Percentiles rank a stretch among this genome's conserved stretches.
These are phyloP conservation scores for Ceratocystis cacaofunesta DNA, from an alignment of 2,329 filamentous ascomycete species.

Conservation along the genomic window DNA sequence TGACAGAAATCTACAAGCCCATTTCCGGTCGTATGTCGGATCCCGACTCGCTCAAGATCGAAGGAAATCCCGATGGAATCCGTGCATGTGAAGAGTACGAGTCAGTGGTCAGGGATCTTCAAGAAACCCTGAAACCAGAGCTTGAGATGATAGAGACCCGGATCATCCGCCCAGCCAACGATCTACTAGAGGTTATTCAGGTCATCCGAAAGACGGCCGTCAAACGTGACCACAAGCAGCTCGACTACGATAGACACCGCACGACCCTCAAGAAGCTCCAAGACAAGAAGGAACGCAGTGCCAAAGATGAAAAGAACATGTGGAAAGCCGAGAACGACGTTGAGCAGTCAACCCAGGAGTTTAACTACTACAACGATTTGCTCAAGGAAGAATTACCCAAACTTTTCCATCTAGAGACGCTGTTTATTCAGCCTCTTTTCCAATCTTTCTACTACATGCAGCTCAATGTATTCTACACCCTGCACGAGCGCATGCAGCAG, in stretches of 20 bases:
- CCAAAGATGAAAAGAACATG: slow-evolving; percentile 94
- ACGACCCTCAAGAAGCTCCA: slow-evolving; percentile 79
- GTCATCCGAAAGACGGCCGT: slow-evolving; percentile 73
- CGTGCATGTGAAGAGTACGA: slow-evolving; percentile 94
- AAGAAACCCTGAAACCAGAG: slow-evolving; percentile 77
- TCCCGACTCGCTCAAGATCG: slow-evolving; percentile 63
- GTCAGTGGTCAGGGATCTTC: slow-evolving; percentile 70
- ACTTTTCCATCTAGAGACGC: slow-evolving; percentile 73
- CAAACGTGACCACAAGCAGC: slow-evolving; percentile 93
- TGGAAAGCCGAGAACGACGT: slow-evolving; percentile 91
- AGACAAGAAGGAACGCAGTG: slow-evolving; percentile 89
- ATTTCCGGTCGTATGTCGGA: slow-evolving; percentile 94
- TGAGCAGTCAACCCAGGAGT: slow-evolving; percentile 86
- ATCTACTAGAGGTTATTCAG: slow-evolving; percentile 89
- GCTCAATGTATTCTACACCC: slow-evolving; percentile 95
- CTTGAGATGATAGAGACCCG: slow-evolving; percentile 93
- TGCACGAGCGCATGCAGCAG: slow-evolving; percentile 94
- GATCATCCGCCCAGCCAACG: slow-evolving; percentile 81
- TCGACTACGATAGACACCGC: slow-evolving; percentile 86
- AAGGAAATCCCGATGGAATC: slow-evolving; percentile 88
- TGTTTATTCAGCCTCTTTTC: slow-evolving; percentile 94
- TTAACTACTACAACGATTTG: slow-evolving; percentile 94
- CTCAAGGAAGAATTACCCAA: slow-evolving; percentile 91
- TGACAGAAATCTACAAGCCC: slow-evolving; percentile 93
- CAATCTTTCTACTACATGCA: slow-evolving; percentile 99